phyloP scores from a whole-genome alignment of 306 rosid species.

The Fragaria iinumae region DNA sequence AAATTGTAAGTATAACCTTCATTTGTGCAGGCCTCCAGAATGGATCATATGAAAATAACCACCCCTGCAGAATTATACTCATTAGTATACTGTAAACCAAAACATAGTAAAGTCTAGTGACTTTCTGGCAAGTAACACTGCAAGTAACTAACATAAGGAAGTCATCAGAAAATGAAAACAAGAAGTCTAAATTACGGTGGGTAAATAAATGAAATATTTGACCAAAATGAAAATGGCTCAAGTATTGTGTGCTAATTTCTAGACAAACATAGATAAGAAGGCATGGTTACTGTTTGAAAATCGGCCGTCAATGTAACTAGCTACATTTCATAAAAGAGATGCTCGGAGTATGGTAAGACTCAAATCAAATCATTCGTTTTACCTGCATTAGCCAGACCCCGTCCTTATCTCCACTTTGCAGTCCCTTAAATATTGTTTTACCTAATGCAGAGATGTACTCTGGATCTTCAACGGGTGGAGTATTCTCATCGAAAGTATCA shows the following conservation, averaged over 20 bases:
- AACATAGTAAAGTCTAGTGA: background rate
- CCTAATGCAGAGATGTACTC: conserved; percentile 84
- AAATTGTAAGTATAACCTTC: conserved; percentile 49
- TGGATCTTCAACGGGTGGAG: conserved; percentile 84
- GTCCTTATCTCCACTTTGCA: conserved; percentile 74
- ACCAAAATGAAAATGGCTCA: background rate
- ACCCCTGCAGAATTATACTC: conserved; percentile 47
- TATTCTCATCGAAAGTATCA: conserved; percentile 94
- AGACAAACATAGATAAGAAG: background rate
- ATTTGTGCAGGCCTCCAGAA: conserved; percentile 96
- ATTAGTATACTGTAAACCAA: conserved; percentile 19
- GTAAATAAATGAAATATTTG: background rate
- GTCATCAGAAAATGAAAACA: background rate
- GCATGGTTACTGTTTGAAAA: background rate
- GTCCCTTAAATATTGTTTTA: conserved; percentile 70
- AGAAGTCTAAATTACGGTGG: background rate
- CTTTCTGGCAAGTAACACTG: background rate
- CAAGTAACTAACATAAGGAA: background rate
- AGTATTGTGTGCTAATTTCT: background rate
- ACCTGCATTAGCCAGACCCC: conserved; percentile 99
- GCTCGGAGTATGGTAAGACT: background rate
- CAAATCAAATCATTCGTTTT: conserved; percentile 5
- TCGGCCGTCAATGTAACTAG: background rate
- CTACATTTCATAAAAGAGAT: background rate
- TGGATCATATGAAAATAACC: conserved; percentile 90